These are phyloP conservation scores for Pelagomonas calceolata DNA, from an alignment of 108 stramenopile genomes.

Conservation along the genomic window DNA sequence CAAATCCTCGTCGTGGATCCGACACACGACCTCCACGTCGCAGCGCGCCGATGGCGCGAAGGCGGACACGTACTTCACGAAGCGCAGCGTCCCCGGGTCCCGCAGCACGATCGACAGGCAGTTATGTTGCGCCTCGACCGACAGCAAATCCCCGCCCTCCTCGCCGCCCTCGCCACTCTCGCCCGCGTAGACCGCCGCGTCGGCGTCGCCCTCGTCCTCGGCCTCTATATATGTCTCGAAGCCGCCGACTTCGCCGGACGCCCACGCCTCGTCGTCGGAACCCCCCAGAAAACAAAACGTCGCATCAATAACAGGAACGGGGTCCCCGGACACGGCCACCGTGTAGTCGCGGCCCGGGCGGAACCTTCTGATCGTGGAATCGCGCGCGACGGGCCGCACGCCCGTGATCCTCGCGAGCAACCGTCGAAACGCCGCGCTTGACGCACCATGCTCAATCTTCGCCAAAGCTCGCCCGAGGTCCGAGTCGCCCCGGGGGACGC, in stretches of 20 bases:
- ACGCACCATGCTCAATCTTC: conserved; percentile 53
- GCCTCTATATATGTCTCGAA: conserved; percentile 93
- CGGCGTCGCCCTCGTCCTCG: conserved; percentile 62
- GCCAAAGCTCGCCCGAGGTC: conserved; percentile 45
- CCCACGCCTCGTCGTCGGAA: not conserved
- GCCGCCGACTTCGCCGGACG: conserved; percentile 67
- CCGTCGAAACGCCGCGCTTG: conserved; percentile 8
- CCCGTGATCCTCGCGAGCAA: conserved; percentile 15
- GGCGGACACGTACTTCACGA: conserved; percentile 83
- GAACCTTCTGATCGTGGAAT: conserved; percentile 69
- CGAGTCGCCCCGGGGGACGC: conserved; percentile 51
- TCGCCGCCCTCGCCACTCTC: conserved; percentile 81
- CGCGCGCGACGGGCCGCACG: conserved; percentile 42
- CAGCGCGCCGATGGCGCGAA: conserved; percentile 79
- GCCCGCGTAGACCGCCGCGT: conserved; percentile 8
- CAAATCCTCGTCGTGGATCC: conserved; percentile 23
- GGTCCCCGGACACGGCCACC: conserved; percentile 55
- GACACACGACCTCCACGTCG: conserved; percentile 79
- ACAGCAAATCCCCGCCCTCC: conserved; percentile 74
- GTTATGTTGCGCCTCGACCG: conserved; percentile 83
- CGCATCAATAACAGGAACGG: not conserved
- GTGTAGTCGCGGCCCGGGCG: conserved; percentile 92
- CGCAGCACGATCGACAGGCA: conserved; percentile 78
- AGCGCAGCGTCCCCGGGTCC: conserved; percentile 82
- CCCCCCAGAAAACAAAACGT: not conserved